Conservation (phyloP, 1,284 basidiomycete species). For the Malassezia yamatoensis region DNA sequence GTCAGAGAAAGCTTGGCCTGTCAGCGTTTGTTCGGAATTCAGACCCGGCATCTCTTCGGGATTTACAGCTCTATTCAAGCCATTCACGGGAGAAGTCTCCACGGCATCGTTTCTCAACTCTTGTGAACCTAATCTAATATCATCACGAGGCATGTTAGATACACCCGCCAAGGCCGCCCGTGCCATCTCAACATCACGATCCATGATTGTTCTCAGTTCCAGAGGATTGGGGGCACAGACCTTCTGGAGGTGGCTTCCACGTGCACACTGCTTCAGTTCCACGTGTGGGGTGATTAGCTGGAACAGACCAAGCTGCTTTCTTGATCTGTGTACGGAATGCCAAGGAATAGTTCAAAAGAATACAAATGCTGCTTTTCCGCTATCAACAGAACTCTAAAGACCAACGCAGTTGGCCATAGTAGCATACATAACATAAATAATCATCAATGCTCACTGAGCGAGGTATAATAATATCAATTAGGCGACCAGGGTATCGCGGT, state of each 20-base stretch:
- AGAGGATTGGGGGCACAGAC: neutral
- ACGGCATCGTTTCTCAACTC: neutral
- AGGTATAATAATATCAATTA: too few species aligned
- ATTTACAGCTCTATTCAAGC: too few species aligned
- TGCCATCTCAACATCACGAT: neutral
- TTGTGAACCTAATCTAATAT: neutral
- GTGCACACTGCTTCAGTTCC: neutral
- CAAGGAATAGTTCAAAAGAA: too few species aligned
- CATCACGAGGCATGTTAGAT: neutral
- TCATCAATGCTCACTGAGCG: too few species aligned
- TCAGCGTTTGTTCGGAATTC: too few species aligned
- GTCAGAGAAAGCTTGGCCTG: too few species aligned
- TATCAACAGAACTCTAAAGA: neutral
- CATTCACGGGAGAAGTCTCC: neutral
- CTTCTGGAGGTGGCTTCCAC: neutral
- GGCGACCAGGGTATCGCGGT: too few species aligned
- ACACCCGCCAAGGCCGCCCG: neutral
- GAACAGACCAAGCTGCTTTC: too few species aligned
- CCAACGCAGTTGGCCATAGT: too few species aligned
- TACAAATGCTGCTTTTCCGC: neutral
- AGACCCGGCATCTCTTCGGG: too few species aligned
- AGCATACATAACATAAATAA: too few species aligned
- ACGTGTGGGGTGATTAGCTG: neutral
- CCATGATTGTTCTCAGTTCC: neutral
- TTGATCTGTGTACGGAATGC: too few species aligned